phyloP scores from a whole-genome alignment of 495 filamentous ascomycete species.

The Aspergillus heteromorphus region DNA sequence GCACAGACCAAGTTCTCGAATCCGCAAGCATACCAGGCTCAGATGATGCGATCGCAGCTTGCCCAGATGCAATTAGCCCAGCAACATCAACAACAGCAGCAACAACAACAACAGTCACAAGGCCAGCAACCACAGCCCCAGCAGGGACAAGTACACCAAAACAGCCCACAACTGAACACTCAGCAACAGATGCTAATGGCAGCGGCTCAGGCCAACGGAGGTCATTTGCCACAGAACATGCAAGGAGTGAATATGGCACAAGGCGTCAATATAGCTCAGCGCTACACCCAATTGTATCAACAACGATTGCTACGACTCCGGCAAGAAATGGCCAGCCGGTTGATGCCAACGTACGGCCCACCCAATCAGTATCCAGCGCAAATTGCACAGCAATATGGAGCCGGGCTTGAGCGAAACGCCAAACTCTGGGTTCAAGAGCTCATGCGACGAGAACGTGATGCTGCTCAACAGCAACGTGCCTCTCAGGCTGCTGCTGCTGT shows the following conservation, averaged over 20 bases:
- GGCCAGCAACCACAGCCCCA: constrained; percentile 21
- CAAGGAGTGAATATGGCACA: constrained; percentile 26
- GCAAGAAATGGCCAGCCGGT: constrained; percentile 36
- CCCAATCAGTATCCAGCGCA: constrained; percentile 41
- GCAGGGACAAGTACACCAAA: constrained; percentile 32
- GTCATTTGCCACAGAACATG: constrained; percentile 30
- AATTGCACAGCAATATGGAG: constrained; percentile 35
- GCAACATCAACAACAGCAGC: constrained; percentile 33
- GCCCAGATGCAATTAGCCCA: constrained; percentile 38
- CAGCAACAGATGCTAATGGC: constrained; percentile 41
- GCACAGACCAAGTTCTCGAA: constrained; percentile 21
- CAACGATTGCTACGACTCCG: constrained; percentile 32
- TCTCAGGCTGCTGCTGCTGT: constrained; percentile 28
- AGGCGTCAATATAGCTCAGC: constrained; percentile 24
- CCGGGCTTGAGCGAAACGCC: constrained; percentile 33
- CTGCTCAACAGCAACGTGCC: constrained; percentile 32
- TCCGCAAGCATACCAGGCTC: constrained; percentile 45
- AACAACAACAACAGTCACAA: constrained; percentile 24
- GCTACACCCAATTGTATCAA: constrained; percentile 36
- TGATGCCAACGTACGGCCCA: constrained; percentile 36
- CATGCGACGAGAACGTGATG: constrained; percentile 39
- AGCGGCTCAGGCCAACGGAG: constrained; percentile 38
- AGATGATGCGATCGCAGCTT: constrained; percentile 38
- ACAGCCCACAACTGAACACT: constrained; percentile 28
- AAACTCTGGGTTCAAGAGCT: constrained; percentile 41